Conservation (phyloP, 2,329 filamentous ascomycete species). For the Colletotrichum eremochloae region DNA sequence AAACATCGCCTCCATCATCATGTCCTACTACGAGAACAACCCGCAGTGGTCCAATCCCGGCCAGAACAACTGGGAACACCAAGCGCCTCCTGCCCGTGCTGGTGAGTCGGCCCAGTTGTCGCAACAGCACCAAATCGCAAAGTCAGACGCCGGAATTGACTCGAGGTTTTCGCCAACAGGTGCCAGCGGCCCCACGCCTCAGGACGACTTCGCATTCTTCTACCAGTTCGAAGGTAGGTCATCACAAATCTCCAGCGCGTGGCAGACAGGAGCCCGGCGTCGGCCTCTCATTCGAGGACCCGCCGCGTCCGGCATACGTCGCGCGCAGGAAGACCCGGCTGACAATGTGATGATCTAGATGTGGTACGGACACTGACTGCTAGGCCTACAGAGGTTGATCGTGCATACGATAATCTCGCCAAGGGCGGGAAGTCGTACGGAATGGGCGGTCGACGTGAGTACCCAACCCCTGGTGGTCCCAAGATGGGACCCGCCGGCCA, state of each 20-base stretch:
- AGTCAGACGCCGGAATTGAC: constrained; percentile 38
- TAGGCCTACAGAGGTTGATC: constrained; percentile 83
- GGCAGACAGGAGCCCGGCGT: constrained; percentile 1
- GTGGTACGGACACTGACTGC: constrained; percentile 44
- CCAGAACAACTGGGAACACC: constrained; percentile 62
- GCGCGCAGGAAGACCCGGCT: constrained; percentile 33
- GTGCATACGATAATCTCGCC: constrained; percentile 93
- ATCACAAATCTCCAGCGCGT: constrained; percentile 35
- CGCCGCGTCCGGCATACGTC: constrained; percentile 11
- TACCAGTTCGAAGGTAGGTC: constrained; percentile 91
- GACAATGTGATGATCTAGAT: constrained; percentile 37
- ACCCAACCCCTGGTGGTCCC: constrained; percentile 69
- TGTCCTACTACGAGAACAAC: constrained; percentile 62
- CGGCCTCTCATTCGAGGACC: not conserved
- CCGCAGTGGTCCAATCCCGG: constrained; percentile 55
- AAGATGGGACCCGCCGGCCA: constrained; percentile 46
- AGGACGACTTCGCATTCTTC: constrained; percentile 85
- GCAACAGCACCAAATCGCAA: constrained; percentile 33
- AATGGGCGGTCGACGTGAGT: constrained; percentile 83
- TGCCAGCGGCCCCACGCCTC: constrained; percentile 79
- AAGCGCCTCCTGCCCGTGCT: constrained; percentile 58
- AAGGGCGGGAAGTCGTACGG: constrained; percentile 97
- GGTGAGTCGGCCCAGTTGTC: constrained; percentile 45
- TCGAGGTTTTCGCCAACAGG: constrained; percentile 61
- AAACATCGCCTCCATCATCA: constrained; percentile 44